Evolutionary conservation across 306 rosid species (phyloP).

Genomic region (Prunus kanzakura): DNA sequence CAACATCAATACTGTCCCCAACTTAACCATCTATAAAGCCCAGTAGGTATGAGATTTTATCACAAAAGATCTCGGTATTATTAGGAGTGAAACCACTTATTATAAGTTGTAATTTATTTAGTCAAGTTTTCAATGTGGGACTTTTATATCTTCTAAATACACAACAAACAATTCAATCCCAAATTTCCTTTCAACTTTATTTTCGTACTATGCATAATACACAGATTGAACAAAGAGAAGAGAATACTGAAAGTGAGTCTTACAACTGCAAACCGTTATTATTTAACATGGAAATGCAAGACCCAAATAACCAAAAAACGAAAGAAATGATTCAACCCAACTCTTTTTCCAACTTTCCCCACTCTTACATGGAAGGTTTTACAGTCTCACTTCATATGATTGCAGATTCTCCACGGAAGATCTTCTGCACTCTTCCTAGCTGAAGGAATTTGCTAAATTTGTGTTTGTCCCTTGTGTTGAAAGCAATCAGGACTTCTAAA

Average conservation of each 20-base stretch:
- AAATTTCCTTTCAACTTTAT: background rate
- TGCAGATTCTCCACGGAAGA: background rate
- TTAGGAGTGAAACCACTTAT: too few species aligned
- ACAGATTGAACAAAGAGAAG: background rate
- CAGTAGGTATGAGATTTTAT: rapidly evolving
- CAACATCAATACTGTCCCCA: too few species aligned
- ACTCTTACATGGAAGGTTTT: background rate
- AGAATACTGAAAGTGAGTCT: background rate
- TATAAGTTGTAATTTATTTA: too few species aligned
- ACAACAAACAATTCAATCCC: too few species aligned
- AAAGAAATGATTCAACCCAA: slow-evolving; percentile 2
- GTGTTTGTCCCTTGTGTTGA: background rate
- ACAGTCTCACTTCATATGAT: background rate
- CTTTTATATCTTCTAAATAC: too few species aligned
- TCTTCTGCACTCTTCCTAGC: background rate
- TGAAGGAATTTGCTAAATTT: background rate
- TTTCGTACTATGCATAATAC: background rate
- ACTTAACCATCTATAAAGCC: too few species aligned
- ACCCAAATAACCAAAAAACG: background rate
- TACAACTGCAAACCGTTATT: background rate
- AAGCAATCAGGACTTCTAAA: slow-evolving; percentile 1
- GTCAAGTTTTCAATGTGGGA: too few species aligned
- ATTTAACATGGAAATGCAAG: slow-evolving; percentile 19
- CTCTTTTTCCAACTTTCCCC: background rate
- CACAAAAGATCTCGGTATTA: too few species aligned